Percentiles rank a stretch among this genome's conserved stretches.
Evolutionary conservation across 805 yeast genomes (phyloP).

Genomic region (Kregervanrija delftensis): DNA sequence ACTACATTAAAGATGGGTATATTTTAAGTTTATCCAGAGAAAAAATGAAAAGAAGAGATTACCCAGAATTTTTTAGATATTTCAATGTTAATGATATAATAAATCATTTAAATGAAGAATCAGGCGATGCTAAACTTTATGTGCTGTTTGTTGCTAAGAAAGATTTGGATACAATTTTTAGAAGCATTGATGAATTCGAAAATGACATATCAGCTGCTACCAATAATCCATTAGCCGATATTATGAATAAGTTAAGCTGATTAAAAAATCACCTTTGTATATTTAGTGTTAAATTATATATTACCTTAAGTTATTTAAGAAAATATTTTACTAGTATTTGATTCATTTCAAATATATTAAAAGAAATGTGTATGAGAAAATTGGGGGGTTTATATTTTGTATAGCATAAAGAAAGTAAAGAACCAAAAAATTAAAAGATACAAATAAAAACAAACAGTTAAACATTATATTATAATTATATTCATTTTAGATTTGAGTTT

Average conservation of each 20-base stretch:
- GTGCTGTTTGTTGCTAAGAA: constrained; percentile 23
- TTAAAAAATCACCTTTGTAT: not conserved
- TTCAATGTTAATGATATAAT: constrained; percentile 15
- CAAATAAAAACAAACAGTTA: not conserved
- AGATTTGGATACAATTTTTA: constrained; percentile 10
- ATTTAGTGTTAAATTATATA: not conserved
- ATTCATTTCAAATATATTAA: not conserved
- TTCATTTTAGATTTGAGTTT: constrained; percentile 6
- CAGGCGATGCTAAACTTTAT: constrained; percentile 17
- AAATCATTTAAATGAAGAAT: constrained; percentile 7
- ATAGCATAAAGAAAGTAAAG: not conserved
- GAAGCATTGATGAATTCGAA: not conserved
- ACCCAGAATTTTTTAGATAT: constrained; percentile 12
- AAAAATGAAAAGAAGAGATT: constrained; percentile 8
- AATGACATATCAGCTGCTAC: not conserved
- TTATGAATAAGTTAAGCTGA: constrained; percentile 11
- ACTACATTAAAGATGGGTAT: constrained; percentile 58
- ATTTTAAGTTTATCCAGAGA: constrained; percentile 30
- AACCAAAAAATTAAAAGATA: not conserved
- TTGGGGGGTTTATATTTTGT: not conserved
- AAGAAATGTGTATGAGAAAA: not conserved
- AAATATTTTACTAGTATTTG: too few relatives aligned
- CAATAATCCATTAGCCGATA: constrained; percentile 7
- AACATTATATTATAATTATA: not conserved
- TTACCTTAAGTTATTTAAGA: too few relatives aligned